Evolutionary conservation across 192 early-diverging fungal genomes (phyloP).

Genomic region (Backusella luteola): DNA sequence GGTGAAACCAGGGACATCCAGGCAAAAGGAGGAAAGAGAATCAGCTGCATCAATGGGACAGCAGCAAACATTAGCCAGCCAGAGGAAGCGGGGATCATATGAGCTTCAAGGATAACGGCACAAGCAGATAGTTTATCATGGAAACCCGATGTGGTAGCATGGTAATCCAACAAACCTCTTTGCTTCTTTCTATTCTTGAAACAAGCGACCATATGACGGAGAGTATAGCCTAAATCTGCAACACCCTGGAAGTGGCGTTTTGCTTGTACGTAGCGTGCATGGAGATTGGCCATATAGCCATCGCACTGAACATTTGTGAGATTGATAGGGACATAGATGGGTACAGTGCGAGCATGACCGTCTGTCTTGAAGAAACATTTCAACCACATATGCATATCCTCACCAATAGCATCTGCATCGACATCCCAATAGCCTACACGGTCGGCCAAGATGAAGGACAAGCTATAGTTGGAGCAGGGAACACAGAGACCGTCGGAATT

Average conservation of each 20-base stretch:
- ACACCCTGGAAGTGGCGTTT: slow-evolving; percentile 73
- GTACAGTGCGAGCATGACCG: slow-evolving; percentile 59
- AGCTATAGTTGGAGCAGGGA: slow-evolving; percentile 75
- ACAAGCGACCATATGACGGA: background rate
- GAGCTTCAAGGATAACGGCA: slow-evolving; percentile 49
- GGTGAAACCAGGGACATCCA: slow-evolving; percentile 26
- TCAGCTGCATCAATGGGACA: slow-evolving; percentile 45
- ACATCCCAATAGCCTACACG: slow-evolving; percentile 76
- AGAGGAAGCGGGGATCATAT: slow-evolving; percentile 51
- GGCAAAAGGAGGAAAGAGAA: slow-evolving; percentile 37
- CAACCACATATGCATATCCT: slow-evolving; percentile 54
- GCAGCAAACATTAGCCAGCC: slow-evolving; percentile 57
- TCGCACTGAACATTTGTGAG: slow-evolving; percentile 52
- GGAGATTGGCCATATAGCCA: slow-evolving; percentile 52
- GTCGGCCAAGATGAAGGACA: slow-evolving; percentile 70
- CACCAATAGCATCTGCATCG: slow-evolving; percentile 57
- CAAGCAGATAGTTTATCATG: slow-evolving; percentile 40
- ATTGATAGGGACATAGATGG: slow-evolving; percentile 71
- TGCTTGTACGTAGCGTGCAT: slow-evolving; percentile 69
- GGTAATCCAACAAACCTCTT: background rate
- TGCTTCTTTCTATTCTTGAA: slow-evolving; percentile 30
- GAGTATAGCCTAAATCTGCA: slow-evolving; percentile 64
- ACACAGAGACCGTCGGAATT: slow-evolving; percentile 58
- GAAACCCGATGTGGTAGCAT: slow-evolving; percentile 16
- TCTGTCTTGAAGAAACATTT: slow-evolving; percentile 75